Base-by-base conservation (phyloP, 2,329 filamentous ascomycete species). In the Rugonectria rugulosa region DNA sequence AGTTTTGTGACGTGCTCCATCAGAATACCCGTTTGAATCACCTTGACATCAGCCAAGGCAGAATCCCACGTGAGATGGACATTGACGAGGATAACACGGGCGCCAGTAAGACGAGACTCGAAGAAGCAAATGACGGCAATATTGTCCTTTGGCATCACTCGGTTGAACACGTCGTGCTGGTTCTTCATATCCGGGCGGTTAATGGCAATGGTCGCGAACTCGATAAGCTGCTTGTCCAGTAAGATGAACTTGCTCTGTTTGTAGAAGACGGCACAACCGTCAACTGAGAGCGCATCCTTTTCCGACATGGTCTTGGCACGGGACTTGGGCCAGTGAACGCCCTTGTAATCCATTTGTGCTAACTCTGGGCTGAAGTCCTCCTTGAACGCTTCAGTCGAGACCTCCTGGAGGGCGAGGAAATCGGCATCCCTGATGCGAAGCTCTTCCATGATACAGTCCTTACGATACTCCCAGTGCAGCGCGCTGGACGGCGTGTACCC, bases 71-170 rank as follows among this genome's bases (percentile, higher is more conserved):
- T 96, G 47, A 98, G 81, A 79, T 99, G 95, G 5, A 91, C 91
- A 70, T 98, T 98, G 64, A 92, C 92, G 29, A 98, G 87, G 60
- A 99, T 96, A 68, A 98, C 79, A 53, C 95, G 88, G 12, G 92
- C 88, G n/a, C 95, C 95, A 0, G 94, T 97, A 57, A 85, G 79
- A 31, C 94, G 87, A 68, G 96, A 97, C 75, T 99, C 95, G 60
- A 99, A 86, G 79, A 98, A 96, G 52, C 90, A 87, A 42, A 97
- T 86, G 42, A 97, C 89, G 14, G 90, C 95, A 73, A 99, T 97
- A 72, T 98, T 94, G 80, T 99, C 95, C 76, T 95, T 92, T 58
- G 94, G 93, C 95, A 97, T 98, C 57, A 99, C 90, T 23, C 95
- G 90, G 73, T 99, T 99, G 82, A 97, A 98, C 53, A 98, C 94